Evolutionary conservation across 352 stramenopile species (phyloP).

Genomic region (Globisporangium paroecandrum): DNA sequence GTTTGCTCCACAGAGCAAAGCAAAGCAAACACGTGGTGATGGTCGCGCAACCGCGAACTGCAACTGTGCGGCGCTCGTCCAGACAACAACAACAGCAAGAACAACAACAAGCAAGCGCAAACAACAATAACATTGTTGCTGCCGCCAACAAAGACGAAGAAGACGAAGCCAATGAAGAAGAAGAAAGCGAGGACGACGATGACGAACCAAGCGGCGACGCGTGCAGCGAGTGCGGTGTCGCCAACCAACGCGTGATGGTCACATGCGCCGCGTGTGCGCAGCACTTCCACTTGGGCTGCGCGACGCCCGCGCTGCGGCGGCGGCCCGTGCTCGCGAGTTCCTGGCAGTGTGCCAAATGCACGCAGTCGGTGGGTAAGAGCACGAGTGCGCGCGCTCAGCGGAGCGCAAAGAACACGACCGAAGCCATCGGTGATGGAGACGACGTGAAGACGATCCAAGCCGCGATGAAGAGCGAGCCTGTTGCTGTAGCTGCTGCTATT

Average conservation of each 20-base stretch:
- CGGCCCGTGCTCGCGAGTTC: conserved; percentile 30
- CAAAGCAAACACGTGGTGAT: not conserved
- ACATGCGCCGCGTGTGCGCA: conserved; percentile 35
- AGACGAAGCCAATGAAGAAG: conserved; percentile 15
- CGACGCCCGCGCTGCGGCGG: conserved; percentile 45
- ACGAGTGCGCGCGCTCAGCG: not conserved
- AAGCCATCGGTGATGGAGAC: not conserved
- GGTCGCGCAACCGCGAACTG: not conserved
- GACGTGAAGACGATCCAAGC: not conserved
- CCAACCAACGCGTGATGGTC: conserved; percentile 42
- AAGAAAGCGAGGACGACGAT: conserved; percentile 7
- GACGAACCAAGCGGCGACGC: conserved; percentile 12
- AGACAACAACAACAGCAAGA: not conserved
- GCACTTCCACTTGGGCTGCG: conserved; percentile 55
- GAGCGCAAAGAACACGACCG: conserved; percentile 7
- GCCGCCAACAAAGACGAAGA: not conserved
- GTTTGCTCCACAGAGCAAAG: not conserved
- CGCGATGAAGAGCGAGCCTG: not conserved
- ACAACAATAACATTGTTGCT: conserved; percentile 9
- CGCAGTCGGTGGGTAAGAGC: not conserved
- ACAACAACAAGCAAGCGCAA: not conserved
- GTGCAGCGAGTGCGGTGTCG: conserved; percentile 40
- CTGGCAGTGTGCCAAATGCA: conserved; percentile 46
- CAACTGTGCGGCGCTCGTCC: conserved; percentile 9
- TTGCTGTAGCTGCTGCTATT: not conserved